Conservation (phyloP, 192 early-diverging fungal genomes). For the Nowakowskiella sp. region DNA sequence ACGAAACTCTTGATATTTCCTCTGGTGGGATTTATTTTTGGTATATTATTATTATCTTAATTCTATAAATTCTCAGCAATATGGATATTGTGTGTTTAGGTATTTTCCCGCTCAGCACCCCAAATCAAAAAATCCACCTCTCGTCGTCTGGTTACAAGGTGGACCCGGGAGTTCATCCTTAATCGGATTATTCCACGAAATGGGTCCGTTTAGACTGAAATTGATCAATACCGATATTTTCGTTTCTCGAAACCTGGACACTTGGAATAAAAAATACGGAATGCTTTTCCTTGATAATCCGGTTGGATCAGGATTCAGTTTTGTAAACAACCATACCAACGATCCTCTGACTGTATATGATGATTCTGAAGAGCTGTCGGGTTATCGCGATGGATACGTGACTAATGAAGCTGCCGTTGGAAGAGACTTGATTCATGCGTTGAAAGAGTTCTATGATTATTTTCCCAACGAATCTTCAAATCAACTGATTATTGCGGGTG, state of each 20-base stretch:
- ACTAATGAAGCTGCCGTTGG: constrained; percentile 61
- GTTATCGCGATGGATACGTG: constrained; percentile 59
- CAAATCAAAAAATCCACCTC: constrained; percentile 48
- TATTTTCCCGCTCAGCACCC: constrained; percentile 68
- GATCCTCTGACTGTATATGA: too few relatives aligned
- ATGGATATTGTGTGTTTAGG: constrained; percentile 68
- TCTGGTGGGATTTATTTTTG: too few relatives aligned
- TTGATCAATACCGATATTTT: constrained; percentile 43
- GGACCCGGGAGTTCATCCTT: constrained; percentile 74
- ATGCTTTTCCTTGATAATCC: constrained; percentile 77
- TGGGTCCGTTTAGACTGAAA: constrained; percentile 65
- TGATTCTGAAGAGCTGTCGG: constrained; percentile 7
- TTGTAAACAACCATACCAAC: constrained; percentile 18
- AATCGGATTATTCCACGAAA: constrained; percentile 68
- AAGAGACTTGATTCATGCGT: constrained; percentile 58
- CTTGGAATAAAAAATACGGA: constrained; percentile 65
- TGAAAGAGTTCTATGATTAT: constrained; percentile 61
- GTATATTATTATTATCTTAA: too few relatives aligned
- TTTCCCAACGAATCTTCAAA: constrained; percentile 52
- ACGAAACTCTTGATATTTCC: too few relatives aligned
- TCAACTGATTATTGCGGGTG: constrained; percentile 61
- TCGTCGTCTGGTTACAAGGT: constrained; percentile 74
- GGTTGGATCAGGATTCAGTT: constrained; percentile 61
- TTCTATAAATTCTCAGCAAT: too few relatives aligned
- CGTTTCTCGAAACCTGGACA: constrained; percentile 37